These are phyloP conservation scores for Trichoderma brevicompactum DNA, from an alignment of 2,329 filamentous ascomycete genomes.

Conservation along the genomic window DNA sequence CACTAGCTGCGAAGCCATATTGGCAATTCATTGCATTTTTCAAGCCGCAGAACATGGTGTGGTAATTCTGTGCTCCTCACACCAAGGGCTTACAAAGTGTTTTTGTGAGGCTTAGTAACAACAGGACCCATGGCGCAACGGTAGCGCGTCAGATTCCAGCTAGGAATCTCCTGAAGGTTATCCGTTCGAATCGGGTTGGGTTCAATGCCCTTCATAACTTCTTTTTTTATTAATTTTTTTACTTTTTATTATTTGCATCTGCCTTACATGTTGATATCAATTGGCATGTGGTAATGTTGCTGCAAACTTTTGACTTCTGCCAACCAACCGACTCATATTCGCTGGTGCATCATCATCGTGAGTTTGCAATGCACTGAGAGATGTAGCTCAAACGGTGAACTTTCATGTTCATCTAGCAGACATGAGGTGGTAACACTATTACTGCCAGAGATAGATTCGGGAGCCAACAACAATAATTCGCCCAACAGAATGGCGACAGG, in stretches of 20 bases:
- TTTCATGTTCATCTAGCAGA: too few relatives aligned
- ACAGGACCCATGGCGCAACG: slow-evolving; percentile 24
- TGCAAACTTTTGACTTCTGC: too few relatives aligned
- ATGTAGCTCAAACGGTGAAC: too few relatives aligned
- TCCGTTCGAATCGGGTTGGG: slow-evolving; percentile 25
- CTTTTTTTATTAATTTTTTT: not conserved
- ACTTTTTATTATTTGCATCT: slow-evolving; percentile 38
- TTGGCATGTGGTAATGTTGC: too few relatives aligned
- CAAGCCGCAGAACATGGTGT: not conserved
- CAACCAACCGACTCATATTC: too few relatives aligned
- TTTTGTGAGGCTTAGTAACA: not conserved
- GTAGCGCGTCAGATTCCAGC: slow-evolving; percentile 25
- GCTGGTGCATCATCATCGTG: too few relatives aligned
- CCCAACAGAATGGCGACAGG: too few relatives aligned
- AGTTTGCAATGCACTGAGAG: too few relatives aligned
- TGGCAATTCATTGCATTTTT: not conserved
- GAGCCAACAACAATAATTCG: too few relatives aligned
- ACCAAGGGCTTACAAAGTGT: not conserved
- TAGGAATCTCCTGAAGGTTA: slow-evolving; percentile 26
- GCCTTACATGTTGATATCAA: too few relatives aligned
- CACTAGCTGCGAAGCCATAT: not conserved
- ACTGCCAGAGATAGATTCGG: too few relatives aligned
- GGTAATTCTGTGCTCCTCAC: not conserved
- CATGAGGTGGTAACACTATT: too few relatives aligned
- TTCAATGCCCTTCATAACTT: slow-evolving; percentile 22